A percentile compares a stretch with the other conserved stretches of the same genome.
Conservation (phyloP, 2,329 filamentous ascomycete species). For the Thelonectria blattea region DNA sequence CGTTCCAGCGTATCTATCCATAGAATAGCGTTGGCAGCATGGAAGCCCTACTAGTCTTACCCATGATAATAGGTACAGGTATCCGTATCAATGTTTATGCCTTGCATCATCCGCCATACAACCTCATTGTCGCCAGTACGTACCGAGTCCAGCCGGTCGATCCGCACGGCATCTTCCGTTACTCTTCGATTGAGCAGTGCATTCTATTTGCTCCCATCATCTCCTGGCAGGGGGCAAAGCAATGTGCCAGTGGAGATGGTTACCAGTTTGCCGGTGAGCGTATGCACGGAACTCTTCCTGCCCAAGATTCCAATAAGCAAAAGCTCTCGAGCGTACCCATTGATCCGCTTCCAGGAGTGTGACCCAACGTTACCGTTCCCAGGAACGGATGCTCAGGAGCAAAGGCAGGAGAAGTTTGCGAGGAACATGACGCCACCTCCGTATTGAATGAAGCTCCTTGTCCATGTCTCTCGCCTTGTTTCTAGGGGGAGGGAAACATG, state of each 20-base stretch:
- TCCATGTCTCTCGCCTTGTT: no score
- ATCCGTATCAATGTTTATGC: no score
- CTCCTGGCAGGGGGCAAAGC: background rate
- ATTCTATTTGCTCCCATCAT: background rate
- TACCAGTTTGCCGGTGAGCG: background rate
- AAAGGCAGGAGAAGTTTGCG: background rate
- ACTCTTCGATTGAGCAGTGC: background rate
- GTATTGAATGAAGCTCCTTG: background rate
- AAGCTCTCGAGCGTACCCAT: no score
- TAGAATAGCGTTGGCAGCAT: background rate
- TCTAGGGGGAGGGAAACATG: background rate
- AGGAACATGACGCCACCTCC: background rate
- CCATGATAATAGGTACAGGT: no score
- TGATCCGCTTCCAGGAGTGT: no score
- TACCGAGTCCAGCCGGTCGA: background rate
- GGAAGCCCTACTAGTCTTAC: background rate
- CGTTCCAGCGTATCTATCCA: background rate
- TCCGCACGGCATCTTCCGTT: constrained; percentile 7
- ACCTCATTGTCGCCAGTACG: background rate
- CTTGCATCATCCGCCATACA: background rate
- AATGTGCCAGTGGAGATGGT: background rate
- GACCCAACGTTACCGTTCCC: background rate
- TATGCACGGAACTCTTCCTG: constrained; percentile 7
- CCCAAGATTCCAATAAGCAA: background rate
- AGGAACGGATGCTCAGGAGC: background rate